These are phyloP conservation scores for Saccharomyces hybrid DNA, from an alignment of 1,139 yeast genomes.

Conservation along the genomic window DNA sequence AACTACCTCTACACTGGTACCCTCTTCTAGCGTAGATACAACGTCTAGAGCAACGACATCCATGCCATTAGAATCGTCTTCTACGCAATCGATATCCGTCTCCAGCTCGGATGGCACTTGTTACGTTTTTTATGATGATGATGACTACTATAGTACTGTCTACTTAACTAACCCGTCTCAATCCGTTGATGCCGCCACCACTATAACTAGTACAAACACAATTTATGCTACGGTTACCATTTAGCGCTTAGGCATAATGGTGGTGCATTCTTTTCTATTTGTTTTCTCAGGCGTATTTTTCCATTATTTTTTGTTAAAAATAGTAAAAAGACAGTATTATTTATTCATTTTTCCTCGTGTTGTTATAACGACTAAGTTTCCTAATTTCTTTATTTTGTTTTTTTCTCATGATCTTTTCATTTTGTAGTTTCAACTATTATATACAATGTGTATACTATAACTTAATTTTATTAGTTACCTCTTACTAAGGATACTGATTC, in stretches of 20 bases:
- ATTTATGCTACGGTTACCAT: conserved; percentile 17
- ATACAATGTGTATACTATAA: background rate
- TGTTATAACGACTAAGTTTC: background rate
- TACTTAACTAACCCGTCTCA: conserved; percentile 24
- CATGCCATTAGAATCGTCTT: conserved; percentile 2
- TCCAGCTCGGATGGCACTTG: conserved; percentile 19
- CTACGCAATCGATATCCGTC: conserved; percentile 6
- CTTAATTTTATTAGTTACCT: background rate
- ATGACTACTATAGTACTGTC: conserved; percentile 27
- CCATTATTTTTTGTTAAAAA: background rate
- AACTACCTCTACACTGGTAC: background rate
- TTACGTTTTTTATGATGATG: conserved; percentile 20
- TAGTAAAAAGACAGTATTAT: background rate
- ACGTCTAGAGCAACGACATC: conserved; percentile 7
- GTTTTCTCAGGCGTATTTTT: background rate
- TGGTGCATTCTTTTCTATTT: background rate
- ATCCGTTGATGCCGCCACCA: conserved; percentile 31
- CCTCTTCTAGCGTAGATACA: background rate
- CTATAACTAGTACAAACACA: conserved; percentile 26
- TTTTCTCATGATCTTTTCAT: background rate
- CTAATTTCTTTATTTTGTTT: background rate
- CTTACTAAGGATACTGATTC: background rate
- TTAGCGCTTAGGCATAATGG: background rate
- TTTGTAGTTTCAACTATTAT: background rate
- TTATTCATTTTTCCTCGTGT: background rate